Evolutionary conservation across 805 yeast genomes (phyloP).

Genomic region (Lachancea lanzarotensis): DNA sequence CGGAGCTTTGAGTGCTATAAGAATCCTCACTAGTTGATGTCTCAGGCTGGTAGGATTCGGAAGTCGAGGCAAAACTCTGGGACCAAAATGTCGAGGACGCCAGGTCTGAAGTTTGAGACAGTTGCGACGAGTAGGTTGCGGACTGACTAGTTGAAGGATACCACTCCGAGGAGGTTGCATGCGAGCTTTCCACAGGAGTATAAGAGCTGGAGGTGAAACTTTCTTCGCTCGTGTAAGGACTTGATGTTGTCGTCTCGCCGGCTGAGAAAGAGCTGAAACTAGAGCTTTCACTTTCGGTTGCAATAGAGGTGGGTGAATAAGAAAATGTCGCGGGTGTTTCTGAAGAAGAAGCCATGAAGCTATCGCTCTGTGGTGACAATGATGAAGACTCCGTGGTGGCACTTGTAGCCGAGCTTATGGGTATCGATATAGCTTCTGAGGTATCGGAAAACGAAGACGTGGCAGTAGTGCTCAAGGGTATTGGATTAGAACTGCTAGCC

Average conservation of each 20-base stretch:
- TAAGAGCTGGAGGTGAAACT: background rate
- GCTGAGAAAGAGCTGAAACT: background rate
- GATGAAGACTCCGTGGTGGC: conserved; percentile 7
- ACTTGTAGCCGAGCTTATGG: conserved; percentile 9
- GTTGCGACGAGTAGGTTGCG: background rate
- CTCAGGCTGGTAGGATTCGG: background rate
- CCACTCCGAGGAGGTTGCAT: background rate
- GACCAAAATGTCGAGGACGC: background rate
- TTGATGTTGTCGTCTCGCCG: background rate
- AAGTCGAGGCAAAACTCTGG: background rate
- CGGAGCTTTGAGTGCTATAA: background rate
- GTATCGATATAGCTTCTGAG: too few relatives aligned
- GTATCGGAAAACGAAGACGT: too few relatives aligned
- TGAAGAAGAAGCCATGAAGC: too few relatives aligned
- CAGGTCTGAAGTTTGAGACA: background rate
- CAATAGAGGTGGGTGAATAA: background rate
- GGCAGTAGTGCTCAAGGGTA: too few relatives aligned
- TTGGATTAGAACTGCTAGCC: too few relatives aligned
- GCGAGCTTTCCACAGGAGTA: background rate
- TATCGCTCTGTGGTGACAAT: background rate
- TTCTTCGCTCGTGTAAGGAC: background rate
- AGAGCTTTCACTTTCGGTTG: background rate
- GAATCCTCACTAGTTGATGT: background rate
- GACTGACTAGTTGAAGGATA: too few relatives aligned
- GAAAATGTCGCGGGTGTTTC: too few relatives aligned